Evolutionary conservation across 1,139 yeast species (phyloP).

Genomic region (Suhomyces anneliseae): DNA sequence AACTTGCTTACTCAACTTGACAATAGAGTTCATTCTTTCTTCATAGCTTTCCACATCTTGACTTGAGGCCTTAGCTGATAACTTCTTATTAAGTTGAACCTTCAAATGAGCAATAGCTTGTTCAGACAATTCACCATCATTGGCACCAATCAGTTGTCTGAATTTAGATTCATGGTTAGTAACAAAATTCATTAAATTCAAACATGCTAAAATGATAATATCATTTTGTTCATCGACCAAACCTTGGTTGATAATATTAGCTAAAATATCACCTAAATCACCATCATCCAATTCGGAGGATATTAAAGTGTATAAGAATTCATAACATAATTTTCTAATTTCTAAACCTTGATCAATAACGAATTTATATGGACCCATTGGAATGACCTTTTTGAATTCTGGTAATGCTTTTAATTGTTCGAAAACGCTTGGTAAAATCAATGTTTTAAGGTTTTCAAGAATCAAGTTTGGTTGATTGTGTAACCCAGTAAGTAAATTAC

Average conservation of each 20-base stretch:
- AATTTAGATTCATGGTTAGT: conserved; percentile 18
- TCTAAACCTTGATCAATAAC: conserved; percentile 78
- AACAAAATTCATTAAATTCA: conserved; percentile 33
- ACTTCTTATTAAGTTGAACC: conserved; percentile 34
- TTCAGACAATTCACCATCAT: conserved; percentile 21
- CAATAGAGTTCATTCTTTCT: conserved; percentile 31
- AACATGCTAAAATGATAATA: conserved; percentile 38
- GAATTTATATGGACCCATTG: conserved; percentile 88
- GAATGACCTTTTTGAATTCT: conserved; percentile 62
- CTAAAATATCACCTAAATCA: conserved; percentile 25
- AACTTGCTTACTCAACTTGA: conserved; percentile 22
- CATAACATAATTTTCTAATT: conserved; percentile 72
- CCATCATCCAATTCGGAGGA: conserved; percentile 26
- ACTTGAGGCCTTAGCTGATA: conserved; percentile 43
- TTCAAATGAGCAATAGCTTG: conserved; percentile 25
- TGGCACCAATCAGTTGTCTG: conserved; percentile 18
- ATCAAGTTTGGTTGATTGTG: conserved; percentile 38
- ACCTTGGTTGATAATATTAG: conserved; percentile 33
- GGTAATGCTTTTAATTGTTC: conserved; percentile 57
- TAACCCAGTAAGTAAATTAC: conserved; percentile 59
- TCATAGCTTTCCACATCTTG: conserved; percentile 42
- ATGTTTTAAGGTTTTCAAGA: conserved; percentile 12
- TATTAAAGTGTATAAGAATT: conserved; percentile 59
- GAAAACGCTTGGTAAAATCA: conserved; percentile 48
- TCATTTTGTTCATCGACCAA: conserved; percentile 41